phyloP scores from a whole-genome alignment of 306 rosid genomes.

The Citrullus amarus region DNA sequence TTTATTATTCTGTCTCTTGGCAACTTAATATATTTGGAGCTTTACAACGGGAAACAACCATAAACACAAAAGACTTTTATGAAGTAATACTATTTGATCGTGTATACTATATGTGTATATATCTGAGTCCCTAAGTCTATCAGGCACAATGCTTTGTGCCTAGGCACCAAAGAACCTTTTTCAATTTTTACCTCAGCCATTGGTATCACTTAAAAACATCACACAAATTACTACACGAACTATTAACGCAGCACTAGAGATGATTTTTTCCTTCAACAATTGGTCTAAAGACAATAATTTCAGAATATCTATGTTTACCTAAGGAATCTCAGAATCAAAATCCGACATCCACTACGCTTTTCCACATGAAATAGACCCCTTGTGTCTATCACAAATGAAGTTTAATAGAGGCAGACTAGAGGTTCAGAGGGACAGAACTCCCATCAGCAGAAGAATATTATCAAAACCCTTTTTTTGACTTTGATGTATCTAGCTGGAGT shows the following conservation, averaged over 20 bases:
- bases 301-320: not conserved
- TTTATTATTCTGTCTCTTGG: not conserved
- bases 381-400: not conserved
- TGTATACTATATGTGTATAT: not conserved
- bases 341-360: not conserved
- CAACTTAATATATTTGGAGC: not conserved
- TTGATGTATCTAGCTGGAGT: not conserved
- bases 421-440: not conserved
- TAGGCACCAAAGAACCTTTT: not conserved
- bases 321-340: not conserved
- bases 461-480: not conserved
- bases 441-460: not conserved
- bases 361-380: not conserved
- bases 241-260: not conserved
- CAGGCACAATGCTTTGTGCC: not conserved
- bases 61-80: not conserved
- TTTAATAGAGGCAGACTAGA: not conserved
- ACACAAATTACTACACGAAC: not conserved
- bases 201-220: not conserved
- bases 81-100: not conserved
- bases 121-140: not conserved
- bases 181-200: not conserved
- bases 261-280: not conserved
- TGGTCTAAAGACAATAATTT: not conserved
- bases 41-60: not conserved